Percentiles rank a stretch among this genome's conserved stretches.
Evolutionary conservation across 108 stramenopile genomes (phyloP).

Genomic region (Cyclotella baltica): DNA sequence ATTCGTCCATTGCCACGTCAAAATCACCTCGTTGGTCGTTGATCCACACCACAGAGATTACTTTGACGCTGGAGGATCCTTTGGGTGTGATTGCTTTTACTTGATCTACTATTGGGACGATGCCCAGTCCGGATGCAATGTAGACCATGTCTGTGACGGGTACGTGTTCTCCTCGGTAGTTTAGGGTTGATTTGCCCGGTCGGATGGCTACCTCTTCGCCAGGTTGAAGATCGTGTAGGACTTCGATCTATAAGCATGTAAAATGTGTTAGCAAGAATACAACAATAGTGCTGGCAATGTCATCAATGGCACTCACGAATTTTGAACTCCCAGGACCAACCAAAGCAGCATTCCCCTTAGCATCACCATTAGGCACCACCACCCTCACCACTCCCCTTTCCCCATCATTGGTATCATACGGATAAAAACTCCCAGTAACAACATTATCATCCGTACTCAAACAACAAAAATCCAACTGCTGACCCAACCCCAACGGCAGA

Average conservation of each 20-base stretch:
- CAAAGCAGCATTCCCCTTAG: conserved; percentile 44
- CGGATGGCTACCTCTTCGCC: conserved; percentile 81
- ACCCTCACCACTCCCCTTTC: conserved; percentile 24
- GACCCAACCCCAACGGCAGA: conserved; percentile 64
- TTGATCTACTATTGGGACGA: conserved; percentile 76
- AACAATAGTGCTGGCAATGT: background rate
- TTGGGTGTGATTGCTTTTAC: conserved; percentile 64
- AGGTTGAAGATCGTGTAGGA: conserved; percentile 63
- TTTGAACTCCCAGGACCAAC: conserved; percentile 55
- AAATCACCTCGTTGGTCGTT: conserved; percentile 67
- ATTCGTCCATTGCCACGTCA: conserved; percentile 65
- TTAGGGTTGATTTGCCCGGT: conserved; percentile 60
- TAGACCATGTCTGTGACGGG: conserved; percentile 81
- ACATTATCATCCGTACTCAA: conserved; percentile 63
- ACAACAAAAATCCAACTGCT: conserved; percentile 70
- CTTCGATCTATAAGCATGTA: conserved; percentile 45
- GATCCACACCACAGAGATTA: conserved; percentile 70
- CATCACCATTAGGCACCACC: conserved; percentile 46
- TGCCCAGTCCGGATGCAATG: conserved; percentile 66
- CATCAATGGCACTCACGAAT: conserved; percentile 55
- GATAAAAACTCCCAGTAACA: conserved; percentile 65
- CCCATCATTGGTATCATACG: conserved; percentile 39
- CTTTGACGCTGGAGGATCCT: conserved; percentile 64
- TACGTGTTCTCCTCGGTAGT: conserved; percentile 66
- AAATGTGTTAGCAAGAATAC: too few relatives aligned